Percentiles rank a stretch among this genome's conserved stretches.
Evolutionary conservation across 352 stramenopile genomes (phyloP).

Genomic region (Globisporangium cystogenes): DNA sequence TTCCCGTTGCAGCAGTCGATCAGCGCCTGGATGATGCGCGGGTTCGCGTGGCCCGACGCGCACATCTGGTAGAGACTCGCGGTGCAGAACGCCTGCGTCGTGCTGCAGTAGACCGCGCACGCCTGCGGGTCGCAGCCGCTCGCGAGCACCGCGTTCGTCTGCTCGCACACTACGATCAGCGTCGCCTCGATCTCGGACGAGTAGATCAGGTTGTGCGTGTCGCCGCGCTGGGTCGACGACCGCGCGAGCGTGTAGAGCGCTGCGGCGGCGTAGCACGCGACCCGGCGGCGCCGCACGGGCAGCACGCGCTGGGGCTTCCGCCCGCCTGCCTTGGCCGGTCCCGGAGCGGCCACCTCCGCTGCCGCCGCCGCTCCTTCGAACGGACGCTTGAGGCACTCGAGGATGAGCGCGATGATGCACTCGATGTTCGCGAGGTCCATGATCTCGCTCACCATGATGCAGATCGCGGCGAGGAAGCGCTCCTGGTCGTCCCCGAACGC

Average conservation of each 20-base stretch:
- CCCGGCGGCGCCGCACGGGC: slow-evolving; percentile 29
- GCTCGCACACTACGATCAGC: slow-evolving; percentile 48
- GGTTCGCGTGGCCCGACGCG: slow-evolving; percentile 38
- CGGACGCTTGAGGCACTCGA: slow-evolving; percentile 31
- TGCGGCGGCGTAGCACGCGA: slow-evolving; percentile 41
- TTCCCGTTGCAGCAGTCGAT: slow-evolving; percentile 67
- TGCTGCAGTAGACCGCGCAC: slow-evolving; percentile 7
- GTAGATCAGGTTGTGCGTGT: slow-evolving; percentile 40
- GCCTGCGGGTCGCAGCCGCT: slow-evolving; percentile 2
- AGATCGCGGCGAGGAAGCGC: slow-evolving; percentile 64
- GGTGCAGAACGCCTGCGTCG: slow-evolving; percentile 64
- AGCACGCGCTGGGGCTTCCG: slow-evolving; percentile 8
- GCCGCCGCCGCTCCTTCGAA: neutral
- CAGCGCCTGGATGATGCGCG: slow-evolving; percentile 50
- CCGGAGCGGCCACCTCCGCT: neutral
- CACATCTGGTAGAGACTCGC: slow-evolving; percentile 75
- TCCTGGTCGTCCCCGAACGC: slow-evolving; percentile 58
- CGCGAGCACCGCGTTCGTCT: slow-evolving; percentile 10
- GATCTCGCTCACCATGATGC: slow-evolving; percentile 54
- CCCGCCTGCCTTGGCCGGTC: slow-evolving; percentile 8
- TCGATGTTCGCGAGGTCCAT: slow-evolving; percentile 58
- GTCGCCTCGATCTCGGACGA: slow-evolving; percentile 31
- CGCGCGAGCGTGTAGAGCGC: slow-evolving; percentile 49
- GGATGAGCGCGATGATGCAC: slow-evolving; percentile 39
- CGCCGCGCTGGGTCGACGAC: slow-evolving; percentile 44